A percentile compares a stretch with the other conserved stretches of the same genome.
Evolutionary conservation across 2,329 filamentous ascomycete genomes (phyloP).

Genomic region (Grosmannia penicillata): DNA sequence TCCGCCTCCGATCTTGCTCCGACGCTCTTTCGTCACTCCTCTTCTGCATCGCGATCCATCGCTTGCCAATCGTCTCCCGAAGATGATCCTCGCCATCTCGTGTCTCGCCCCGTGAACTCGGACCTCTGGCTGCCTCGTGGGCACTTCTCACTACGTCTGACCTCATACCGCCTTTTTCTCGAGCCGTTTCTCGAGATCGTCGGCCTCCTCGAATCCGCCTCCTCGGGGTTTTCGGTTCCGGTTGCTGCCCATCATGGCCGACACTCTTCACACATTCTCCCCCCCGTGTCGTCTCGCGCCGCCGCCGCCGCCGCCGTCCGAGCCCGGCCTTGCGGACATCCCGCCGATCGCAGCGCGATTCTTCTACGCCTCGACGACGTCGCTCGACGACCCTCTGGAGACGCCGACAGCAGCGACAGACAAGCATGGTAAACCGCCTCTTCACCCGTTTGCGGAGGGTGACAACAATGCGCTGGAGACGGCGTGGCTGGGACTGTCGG

Average conservation of each 20-base stretch:
- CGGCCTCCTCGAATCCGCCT: no score
- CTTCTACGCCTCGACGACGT: conserved; percentile 70
- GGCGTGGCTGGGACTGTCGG: conserved; percentile 53
- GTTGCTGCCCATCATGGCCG: neutral
- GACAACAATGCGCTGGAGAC: conserved; percentile 71
- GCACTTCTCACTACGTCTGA: no score
- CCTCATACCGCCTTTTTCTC: no score
- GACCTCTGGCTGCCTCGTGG: no score
- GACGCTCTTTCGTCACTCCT: no score
- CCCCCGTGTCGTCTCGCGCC: conserved; percentile 42
- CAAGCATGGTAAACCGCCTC: conserved; percentile 35
- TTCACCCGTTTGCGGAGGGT: conserved; percentile 62
- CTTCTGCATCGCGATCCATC: no score
- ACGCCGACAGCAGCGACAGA: conserved; percentile 29
- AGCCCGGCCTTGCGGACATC: conserved; percentile 26
- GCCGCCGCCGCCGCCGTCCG: conserved; percentile 22
- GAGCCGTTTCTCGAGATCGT: no score
- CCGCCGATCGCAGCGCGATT: conserved; percentile 57
- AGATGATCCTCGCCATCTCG: no score
- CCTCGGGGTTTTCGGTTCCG: no score
- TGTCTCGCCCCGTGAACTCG: no score
- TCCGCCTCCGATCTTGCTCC: no score
- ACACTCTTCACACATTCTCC: conserved; percentile 38
- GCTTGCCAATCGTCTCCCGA: no score
- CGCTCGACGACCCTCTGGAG: conserved; percentile 81